These are phyloP conservation scores for Canavalia gladiata DNA, from an alignment of 306 rosid species.

Conservation along the genomic window DNA sequence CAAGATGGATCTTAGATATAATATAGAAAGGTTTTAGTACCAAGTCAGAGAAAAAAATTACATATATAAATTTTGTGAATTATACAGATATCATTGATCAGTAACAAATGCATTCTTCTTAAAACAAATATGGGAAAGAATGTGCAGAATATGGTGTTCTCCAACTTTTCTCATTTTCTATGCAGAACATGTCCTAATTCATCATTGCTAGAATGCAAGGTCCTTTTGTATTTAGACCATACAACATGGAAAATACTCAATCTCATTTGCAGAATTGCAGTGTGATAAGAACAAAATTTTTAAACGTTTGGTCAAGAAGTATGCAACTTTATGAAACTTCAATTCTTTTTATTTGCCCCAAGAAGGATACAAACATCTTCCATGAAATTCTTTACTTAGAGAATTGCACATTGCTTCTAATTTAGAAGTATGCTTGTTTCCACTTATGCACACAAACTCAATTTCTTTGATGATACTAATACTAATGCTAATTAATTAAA, in stretches of 20 bases:
- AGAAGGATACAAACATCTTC: slow-evolving; percentile 47
- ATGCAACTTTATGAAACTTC: too few relatives aligned
- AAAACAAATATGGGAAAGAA: slow-evolving; percentile 1
- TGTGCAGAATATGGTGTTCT: background rate
- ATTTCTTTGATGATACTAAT: slow-evolving; percentile 8
- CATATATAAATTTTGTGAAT: slow-evolving; percentile 40
- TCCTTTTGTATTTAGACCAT: background rate
- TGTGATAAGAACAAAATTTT: background rate
- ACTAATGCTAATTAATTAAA: background rate
- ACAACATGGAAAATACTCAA: too few relatives aligned
- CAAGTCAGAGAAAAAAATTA: slow-evolving; percentile 23
- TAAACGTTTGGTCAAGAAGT: too few relatives aligned
- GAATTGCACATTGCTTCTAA: slow-evolving; percentile 51
- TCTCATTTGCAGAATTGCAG: background rate
- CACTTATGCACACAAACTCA: slow-evolving; percentile 37
- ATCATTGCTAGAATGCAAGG: background rate
- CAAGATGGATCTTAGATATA: slow-evolving; percentile 22
- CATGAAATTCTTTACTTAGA: slow-evolving; percentile 47
- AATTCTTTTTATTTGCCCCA: too few relatives aligned
- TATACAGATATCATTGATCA: background rate
- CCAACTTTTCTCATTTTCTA: background rate
- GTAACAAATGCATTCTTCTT: slow-evolving; percentile 4
- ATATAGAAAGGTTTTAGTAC: slow-evolving; percentile 20
- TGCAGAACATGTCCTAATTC: slow-evolving; percentile 18
- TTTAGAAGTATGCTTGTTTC: background rate